Evolutionary conservation across 306 rosid species (phyloP).

Genomic region (Cucumis cinereus): DNA sequence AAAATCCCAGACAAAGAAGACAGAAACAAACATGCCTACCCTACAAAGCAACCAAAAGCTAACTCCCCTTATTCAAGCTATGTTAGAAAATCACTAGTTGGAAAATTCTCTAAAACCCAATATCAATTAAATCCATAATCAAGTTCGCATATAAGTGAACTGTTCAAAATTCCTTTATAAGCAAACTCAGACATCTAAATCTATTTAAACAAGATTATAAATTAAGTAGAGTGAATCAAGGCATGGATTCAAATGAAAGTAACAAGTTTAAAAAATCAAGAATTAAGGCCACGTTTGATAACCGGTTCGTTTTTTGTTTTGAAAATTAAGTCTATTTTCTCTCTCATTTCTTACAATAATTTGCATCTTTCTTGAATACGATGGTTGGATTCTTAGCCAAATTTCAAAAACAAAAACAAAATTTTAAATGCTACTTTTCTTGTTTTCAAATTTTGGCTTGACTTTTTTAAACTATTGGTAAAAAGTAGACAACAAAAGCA

Average conservation of each 20-base stretch:
- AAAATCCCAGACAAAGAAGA: background rate
- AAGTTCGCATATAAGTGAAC: background rate
- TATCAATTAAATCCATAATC: background rate
- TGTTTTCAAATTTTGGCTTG: too few relatives aligned
- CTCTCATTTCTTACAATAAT: too few relatives aligned
- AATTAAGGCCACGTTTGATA: too few relatives aligned
- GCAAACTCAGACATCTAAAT: background rate
- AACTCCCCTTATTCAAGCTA: background rate
- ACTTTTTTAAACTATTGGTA: too few relatives aligned
- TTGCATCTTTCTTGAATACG: too few relatives aligned
- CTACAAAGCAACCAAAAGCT: background rate
- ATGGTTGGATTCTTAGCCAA: too few relatives aligned
- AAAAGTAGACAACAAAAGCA: too few relatives aligned
- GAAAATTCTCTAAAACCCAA: background rate
- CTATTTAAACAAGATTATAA: background rate
- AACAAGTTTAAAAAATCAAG: background rate
- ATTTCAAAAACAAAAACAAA: too few relatives aligned
- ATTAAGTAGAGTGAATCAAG: background rate
- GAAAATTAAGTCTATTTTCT: too few relatives aligned
- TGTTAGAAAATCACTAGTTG: background rate
- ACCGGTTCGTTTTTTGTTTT: too few relatives aligned
- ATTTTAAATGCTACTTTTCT: too few relatives aligned
- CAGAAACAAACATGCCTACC: background rate
- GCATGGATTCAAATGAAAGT: background rate
- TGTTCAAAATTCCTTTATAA: background rate